Evolutionary conservation across 192 early-diverging fungal species (phyloP).

Genomic region (Obelidium mucronatum): DNA sequence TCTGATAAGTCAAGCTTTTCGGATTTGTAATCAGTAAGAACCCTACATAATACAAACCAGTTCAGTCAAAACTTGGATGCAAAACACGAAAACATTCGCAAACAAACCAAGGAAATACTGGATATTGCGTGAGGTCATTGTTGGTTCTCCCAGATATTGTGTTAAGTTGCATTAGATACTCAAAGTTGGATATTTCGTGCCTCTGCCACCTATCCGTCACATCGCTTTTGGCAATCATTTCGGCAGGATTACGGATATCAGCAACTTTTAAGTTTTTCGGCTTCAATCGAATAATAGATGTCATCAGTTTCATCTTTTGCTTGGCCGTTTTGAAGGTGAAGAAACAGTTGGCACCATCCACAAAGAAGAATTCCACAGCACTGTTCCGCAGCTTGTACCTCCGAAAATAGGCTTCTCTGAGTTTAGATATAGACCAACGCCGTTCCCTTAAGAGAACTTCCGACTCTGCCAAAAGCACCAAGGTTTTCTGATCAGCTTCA

Average conservation of each 20-base stretch:
- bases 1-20: conserved; percentile 76
- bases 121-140: conserved; percentile 93
- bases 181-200: conserved; percentile 92
- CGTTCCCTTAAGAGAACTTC: conserved; percentile 49
- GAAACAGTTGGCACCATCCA: conserved; percentile 74
- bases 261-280: conserved; percentile 55
- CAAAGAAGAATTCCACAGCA: conserved; percentile 83
- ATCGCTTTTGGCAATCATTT: conserved; percentile 69
- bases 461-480: conserved; percentile 45
- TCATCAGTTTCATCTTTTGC: conserved; percentile 41
- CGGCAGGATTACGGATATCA: conserved; percentile 39
- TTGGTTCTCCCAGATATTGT: conserved; percentile 74
- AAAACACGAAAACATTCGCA: conserved; percentile 38
- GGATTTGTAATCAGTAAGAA: conserved; percentile 46
- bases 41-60: conserved; percentile 16
- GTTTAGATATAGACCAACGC: conserved; percentile 40
- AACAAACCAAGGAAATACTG: conserved; percentile 94
- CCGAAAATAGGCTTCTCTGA: conserved; percentile 48
- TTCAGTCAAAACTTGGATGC: not conserved
- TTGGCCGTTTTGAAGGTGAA: conserved; percentile 69
- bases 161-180: conserved; percentile 95
- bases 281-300: conserved; percentile 50
- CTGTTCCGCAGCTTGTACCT: conserved; percentile 68
- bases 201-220: conserved; percentile 84
- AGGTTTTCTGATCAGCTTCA: conserved; percentile 44